Percentiles rank a stretch among this genome's conserved stretches.
Evolutionary conservation across 2,329 filamentous ascomycete species (phyloP).

Genomic region (Trichoderma hamatum): DNA sequence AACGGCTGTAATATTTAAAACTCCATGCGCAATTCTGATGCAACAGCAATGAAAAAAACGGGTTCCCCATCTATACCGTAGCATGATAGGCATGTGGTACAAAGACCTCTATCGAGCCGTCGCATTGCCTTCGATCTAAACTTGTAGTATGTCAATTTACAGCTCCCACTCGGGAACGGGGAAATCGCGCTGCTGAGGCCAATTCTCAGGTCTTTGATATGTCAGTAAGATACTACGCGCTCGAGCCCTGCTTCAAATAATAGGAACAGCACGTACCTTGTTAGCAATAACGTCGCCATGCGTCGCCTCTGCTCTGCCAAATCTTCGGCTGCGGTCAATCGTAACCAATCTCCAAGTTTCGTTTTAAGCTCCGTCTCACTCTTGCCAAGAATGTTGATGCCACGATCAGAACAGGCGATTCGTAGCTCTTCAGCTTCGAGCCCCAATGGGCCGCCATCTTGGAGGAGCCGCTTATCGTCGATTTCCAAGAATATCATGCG

Average conservation of each 20-base stretch:
- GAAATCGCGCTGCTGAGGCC: conserved; percentile 47
- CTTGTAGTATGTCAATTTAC: conserved; percentile 29
- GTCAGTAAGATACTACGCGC: not conserved
- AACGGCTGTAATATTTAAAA: not conserved
- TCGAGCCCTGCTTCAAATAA: not conserved
- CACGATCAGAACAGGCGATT: conserved; percentile 72
- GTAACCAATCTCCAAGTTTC: conserved; percentile 52
- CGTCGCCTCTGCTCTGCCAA: conserved; percentile 43
- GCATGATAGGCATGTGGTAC: not conserved
- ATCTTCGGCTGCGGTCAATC: conserved; percentile 46
- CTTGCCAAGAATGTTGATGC: conserved; percentile 59
- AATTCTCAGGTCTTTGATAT: conserved; percentile 42
- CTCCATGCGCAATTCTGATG: not conserved
- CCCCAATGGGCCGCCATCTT: conserved; percentile 59
- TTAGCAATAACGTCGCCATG: conserved; percentile 47
- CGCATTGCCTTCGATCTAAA: not conserved
- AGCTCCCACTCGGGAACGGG: conserved; percentile 48
- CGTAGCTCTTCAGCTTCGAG: conserved; percentile 66
- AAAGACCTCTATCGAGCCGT: not conserved
- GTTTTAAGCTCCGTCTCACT: conserved; percentile 60
- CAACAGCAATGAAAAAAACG: not conserved
- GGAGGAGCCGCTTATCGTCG: conserved; percentile 71
- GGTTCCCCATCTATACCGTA: not conserved
- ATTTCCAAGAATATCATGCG: conserved; percentile 65
- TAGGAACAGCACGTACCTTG: conserved; percentile 41